Conservation (phyloP, 1,284 basidiomycete genomes). For the Ustilago bromivora region DNA sequence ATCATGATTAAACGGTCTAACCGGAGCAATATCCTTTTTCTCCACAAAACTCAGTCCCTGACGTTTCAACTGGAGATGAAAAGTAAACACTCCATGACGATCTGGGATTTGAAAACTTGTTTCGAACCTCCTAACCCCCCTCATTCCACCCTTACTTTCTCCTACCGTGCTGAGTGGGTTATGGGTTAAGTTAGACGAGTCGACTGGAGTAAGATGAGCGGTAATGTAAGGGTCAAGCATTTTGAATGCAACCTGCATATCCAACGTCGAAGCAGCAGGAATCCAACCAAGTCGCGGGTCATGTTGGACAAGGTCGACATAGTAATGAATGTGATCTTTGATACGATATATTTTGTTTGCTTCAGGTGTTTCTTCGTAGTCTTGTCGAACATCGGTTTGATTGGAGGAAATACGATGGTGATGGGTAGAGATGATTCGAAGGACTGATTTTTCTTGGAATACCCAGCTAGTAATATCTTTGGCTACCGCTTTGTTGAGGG, state of each 20-base stretch:
- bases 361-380: conserved; percentile 68
- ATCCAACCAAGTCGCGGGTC: conserved; percentile 76
- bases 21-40: conserved; percentile 81
- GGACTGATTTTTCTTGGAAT: conserved; percentile 86
- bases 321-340: conserved; percentile 82
- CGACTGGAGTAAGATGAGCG: conserved; percentile 39
- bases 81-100: conserved; percentile 97
- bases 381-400: conserved; percentile 51
- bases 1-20: conserved; percentile 93
- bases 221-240: conserved; percentile 84
- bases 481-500: conserved; percentile 79
- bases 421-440: conserved; percentile 80
- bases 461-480: conserved; percentile 86
- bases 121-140: conserved; percentile 74
- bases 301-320: conserved; percentile 79
- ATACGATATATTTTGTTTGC: conserved; percentile 81
- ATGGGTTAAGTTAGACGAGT: conserved; percentile 14
- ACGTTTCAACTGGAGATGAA: conserved; percentile 87
- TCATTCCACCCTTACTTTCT: neutral
- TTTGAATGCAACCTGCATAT: conserved; percentile 93
- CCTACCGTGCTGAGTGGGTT: conserved; percentile 20
- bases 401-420: conserved; percentile 78
- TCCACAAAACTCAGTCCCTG: conserved; percentile 82
- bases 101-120: conserved; percentile 88
- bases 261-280: conserved; percentile 78